Evolutionary conservation across 345 rosid genomes (phyloP), one percentile per base, ranked within the genome.

Genomic region (Viola odorata): DNA sequence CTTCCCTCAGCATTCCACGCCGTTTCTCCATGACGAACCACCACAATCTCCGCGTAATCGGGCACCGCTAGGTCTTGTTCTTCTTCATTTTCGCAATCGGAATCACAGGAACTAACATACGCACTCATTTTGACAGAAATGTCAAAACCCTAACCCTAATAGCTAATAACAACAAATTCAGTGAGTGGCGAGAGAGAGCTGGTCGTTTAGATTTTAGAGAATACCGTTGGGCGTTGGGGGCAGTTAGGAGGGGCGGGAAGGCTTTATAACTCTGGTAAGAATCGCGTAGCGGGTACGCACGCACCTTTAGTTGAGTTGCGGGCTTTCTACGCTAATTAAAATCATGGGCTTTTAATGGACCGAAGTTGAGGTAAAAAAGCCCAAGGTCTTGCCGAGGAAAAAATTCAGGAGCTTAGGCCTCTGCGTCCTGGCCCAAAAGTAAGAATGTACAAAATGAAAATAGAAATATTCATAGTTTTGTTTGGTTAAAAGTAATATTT

Each of bases 21-120:
- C 0, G 74, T 71, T 61, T 76, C 72, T 12, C 72, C 71, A 53
- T 65, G 78, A 53, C 66, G 64, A 36, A 73, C 67, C n/a, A 59
- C 61, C 5, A 60, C 5, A 51, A 74, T 64, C 47, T 67, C 66
- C 3, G 78, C 52, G 53, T 7, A 47, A 4, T 47, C 50, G 12
- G 50, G 50, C 11, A 47, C 50, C 4, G 12, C 50, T 9, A 47
- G 0, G 11, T 10, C 50, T 4, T 6, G 8, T 47, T n/a, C 50
- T 4, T 12, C 50, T 47, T 47, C 50, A 47, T n/a, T 47, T 47
- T 47, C 50, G 50, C 50, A 6, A 10, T 47, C 50, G 13, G 50
- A 47, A 9, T 47, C 50, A 47, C 50, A 3, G 13, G 50, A 11
- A 47, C 11, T 4, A 47, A 12, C 11, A 47, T 5, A 32, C 4